A percentile compares a stretch with the other conserved stretches of the same genome.
Conservation (phyloP, 441 rosid genomes). For the Populus hybrid region DNA sequence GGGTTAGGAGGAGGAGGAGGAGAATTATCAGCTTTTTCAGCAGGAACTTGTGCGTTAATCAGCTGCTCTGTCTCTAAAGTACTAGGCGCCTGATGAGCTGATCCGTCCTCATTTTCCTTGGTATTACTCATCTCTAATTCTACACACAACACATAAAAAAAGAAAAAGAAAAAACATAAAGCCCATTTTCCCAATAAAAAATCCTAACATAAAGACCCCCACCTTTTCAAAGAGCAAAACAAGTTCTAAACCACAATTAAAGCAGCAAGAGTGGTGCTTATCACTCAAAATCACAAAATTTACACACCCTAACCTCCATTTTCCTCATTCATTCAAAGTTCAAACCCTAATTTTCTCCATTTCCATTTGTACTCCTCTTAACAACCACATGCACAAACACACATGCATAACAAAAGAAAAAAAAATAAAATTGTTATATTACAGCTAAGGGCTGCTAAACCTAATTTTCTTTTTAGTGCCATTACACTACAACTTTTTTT, state of each 20-base stretch:
- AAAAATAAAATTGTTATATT: neutral
- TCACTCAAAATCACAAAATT: neutral
- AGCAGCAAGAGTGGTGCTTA: neutral
- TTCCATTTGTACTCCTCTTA: neutral
- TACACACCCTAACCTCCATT: neutral
- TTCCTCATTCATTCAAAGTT: neutral
- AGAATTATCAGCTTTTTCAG: slow-evolving; percentile 10
- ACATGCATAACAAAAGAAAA: neutral
- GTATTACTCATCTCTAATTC: slow-evolving; percentile 30
- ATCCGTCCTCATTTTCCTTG: slow-evolving; percentile 34
- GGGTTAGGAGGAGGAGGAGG: slow-evolving; percentile 21
- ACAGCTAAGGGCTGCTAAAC: neutral
- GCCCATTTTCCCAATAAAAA: neutral
- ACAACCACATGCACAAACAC: neutral
- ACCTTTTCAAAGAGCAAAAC: neutral
- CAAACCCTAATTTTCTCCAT: neutral
- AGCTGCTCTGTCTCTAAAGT: slow-evolving; percentile 8
- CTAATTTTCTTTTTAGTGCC: neutral
- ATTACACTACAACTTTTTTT: neutral
- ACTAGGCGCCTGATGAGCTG: neutral
- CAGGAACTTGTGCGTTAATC: slow-evolving; percentile 7
- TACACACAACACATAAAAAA: neutral
- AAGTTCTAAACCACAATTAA: neutral
- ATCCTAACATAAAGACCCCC: neutral
- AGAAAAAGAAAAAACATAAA: neutral